Conservation (phyloP, 2,329 filamentous ascomycete species). For the Ophiostoma tasmaniense region DNA sequence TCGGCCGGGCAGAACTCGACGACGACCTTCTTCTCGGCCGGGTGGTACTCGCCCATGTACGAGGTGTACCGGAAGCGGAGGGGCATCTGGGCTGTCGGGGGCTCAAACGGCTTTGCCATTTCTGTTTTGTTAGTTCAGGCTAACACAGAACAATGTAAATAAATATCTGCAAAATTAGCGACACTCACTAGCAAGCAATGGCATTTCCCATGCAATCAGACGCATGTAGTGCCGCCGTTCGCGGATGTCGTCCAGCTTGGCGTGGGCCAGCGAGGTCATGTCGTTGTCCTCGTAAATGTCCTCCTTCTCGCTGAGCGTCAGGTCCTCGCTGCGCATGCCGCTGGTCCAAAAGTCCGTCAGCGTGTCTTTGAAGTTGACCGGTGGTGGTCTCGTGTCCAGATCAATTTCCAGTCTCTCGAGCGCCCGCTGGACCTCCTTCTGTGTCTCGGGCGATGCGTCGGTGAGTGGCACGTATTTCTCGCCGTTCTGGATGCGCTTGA, state of each 20-base stretch:
- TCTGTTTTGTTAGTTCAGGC: constrained; percentile 41
- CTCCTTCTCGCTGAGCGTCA: constrained; percentile 35
- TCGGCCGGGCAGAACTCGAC: constrained; percentile 76
- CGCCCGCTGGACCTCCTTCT: not conserved
- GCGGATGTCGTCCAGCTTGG: constrained; percentile 77
- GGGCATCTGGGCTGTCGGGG: constrained; percentile 58
- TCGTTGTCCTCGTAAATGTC: constrained; percentile 67
- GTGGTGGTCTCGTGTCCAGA: not conserved
- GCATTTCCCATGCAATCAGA: constrained; percentile 91
- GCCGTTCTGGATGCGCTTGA: not conserved
- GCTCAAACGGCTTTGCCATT: constrained; percentile 70
- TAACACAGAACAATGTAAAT: too few relatives aligned
- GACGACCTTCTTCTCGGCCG: constrained; percentile 86
- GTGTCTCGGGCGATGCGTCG: not conserved
- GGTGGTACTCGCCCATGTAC: constrained; percentile 90
- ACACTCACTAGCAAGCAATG: constrained; percentile 69
- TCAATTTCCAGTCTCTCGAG: not conserved
- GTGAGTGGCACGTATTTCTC: not conserved
- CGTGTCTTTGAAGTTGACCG: not conserved
- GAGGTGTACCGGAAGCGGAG: constrained; percentile 94
- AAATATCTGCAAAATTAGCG: too few relatives aligned
- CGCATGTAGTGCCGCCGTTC: constrained; percentile 84
- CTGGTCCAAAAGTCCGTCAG: constrained; percentile 38
- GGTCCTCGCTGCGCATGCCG: not conserved
- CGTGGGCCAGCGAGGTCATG: constrained; percentile 73